These are phyloP conservation scores for Trichoderma gamsii DNA, from an alignment of 495 filamentous ascomycete genomes.

Conservation along the genomic window DNA sequence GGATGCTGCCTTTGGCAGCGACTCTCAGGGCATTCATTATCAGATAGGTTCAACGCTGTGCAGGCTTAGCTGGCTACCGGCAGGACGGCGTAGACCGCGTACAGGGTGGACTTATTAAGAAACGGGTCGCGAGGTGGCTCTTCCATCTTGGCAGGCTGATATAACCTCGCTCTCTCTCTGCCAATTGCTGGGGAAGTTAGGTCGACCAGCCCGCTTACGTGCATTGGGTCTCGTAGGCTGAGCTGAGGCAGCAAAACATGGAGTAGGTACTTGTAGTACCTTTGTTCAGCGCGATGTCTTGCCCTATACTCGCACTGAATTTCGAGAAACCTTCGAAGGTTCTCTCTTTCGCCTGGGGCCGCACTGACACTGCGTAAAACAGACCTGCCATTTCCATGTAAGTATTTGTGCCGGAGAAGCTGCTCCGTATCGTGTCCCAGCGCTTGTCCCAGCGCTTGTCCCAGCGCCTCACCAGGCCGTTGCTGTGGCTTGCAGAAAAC, in stretches of 20 bases:
- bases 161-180: neutral
- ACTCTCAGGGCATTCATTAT: too few relatives aligned
- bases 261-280: too few relatives aligned
- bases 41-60: too few relatives aligned
- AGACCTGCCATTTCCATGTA: constrained; percentile 2
- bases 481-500: constrained; percentile 9
- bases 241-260: neutral
- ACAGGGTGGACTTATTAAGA: too few relatives aligned
- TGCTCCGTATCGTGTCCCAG: neutral
- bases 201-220: neutral
- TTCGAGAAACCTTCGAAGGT: too few relatives aligned
- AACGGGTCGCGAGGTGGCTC: neutral
- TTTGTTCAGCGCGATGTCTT: too few relatives aligned
- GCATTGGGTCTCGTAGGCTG: neutral
- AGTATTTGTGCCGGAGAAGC: neutral
- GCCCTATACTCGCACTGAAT: too few relatives aligned
- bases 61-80: too few relatives aligned
- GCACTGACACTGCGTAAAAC: neutral
- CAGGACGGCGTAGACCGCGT: too few relatives aligned
- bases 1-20: too few relatives aligned
- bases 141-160: neutral
- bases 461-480: neutral
- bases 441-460: too few relatives aligned
- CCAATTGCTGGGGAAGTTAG: neutral
- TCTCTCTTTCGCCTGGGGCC: too few relatives aligned